These are phyloP conservation scores for Fusarium duplospermum DNA, from an alignment of 2,329 filamentous ascomycete genomes.

Conservation along the genomic window DNA sequence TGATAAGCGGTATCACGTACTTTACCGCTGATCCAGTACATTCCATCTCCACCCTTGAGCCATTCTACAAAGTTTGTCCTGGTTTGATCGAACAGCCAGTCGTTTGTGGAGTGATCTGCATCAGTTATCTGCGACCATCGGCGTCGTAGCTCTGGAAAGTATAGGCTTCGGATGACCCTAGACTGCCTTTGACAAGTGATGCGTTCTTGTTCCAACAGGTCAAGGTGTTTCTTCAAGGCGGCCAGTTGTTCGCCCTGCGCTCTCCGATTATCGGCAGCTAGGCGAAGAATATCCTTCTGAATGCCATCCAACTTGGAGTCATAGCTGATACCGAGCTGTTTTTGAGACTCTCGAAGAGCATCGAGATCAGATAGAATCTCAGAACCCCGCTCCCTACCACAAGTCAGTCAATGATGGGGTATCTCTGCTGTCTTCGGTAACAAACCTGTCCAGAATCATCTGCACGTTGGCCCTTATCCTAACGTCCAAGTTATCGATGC, in stretches of 20 bases:
- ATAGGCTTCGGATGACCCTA: background rate
- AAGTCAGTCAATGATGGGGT: background rate
- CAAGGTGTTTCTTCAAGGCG: background rate
- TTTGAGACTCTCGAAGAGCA: background rate
- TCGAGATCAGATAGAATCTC: background rate
- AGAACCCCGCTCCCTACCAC: background rate
- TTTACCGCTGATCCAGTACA: background rate
- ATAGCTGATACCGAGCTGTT: background rate
- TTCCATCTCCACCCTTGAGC: background rate
- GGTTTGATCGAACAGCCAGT: slow-evolving; percentile 8
- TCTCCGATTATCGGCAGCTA: background rate
- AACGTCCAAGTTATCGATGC: background rate
- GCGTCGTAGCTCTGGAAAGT: background rate
- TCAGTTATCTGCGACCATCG: background rate
- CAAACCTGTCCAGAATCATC: background rate
- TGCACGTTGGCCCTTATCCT: background rate
- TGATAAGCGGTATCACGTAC: background rate
- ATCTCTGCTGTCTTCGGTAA: background rate
- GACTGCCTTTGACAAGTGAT: background rate
- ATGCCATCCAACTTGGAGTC: background rate
- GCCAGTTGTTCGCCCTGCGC: background rate
- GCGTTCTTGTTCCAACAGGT: background rate
- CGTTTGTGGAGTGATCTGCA: background rate
- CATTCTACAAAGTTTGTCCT: background rate
- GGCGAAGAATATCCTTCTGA: background rate